phyloP scores from a whole-genome alignment of 257 asterid genomes.

The Solanum appendiculatum region DNA sequence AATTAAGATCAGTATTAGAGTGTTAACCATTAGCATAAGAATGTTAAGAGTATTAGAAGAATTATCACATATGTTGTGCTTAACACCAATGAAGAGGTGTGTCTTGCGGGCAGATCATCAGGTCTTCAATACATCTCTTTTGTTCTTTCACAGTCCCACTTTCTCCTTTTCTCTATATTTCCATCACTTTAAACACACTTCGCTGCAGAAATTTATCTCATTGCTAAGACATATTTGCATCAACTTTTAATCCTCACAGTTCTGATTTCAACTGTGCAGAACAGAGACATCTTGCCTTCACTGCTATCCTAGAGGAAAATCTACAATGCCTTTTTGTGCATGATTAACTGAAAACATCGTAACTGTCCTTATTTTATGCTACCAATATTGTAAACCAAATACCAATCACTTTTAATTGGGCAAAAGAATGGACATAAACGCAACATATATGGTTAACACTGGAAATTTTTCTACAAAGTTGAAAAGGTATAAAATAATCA shows the following conservation, averaged over 20 bases:
- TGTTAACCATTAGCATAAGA: neutral
- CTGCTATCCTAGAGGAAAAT: neutral
- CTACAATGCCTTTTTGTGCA: neutral
- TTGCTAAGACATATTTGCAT: neutral
- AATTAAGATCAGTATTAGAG: neutral
- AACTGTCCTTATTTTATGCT: neutral
- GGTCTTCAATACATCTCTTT: neutral
- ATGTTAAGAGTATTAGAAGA: neutral
- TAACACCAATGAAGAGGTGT: neutral
- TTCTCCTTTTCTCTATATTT: neutral
- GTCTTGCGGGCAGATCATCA: neutral
- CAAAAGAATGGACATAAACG: neutral
- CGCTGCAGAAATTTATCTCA: neutral
- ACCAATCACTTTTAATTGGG: neutral
- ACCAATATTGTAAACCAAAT: neutral
- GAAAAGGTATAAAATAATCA: neutral
- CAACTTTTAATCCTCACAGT: neutral
- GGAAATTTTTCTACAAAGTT: neutral
- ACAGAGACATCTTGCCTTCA: neutral
- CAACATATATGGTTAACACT: neutral
- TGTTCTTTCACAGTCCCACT: neutral
- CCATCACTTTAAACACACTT: neutral
- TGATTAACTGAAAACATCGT: neutral
- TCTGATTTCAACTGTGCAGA: neutral
- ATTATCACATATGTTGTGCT: neutral